A percentile compares a stretch with the other conserved stretches of the same genome.
Conservation (phyloP, 1,139 yeast species). For the Ogataea hybrid region DNA sequence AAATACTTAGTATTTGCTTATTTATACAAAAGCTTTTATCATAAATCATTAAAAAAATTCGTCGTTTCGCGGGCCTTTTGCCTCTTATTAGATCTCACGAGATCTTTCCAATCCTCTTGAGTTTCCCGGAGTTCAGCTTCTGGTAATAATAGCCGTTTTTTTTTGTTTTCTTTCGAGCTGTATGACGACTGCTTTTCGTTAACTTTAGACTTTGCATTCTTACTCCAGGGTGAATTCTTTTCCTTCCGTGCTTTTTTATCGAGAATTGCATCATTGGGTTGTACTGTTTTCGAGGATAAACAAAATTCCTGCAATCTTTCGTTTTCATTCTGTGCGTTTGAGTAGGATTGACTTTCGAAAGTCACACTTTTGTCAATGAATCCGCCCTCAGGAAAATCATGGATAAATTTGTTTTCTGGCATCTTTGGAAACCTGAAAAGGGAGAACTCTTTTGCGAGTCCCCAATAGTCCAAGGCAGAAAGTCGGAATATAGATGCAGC, state of each 20-base stretch:
- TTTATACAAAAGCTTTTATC: not conserved
- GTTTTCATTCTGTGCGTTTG: slow-evolving; percentile 62
- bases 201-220: slow-evolving; percentile 54
- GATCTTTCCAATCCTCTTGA: slow-evolving; percentile 84
- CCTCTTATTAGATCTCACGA: slow-evolving; percentile 61
- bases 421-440: too few relatives aligned
- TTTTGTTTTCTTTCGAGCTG: slow-evolving; percentile 36
- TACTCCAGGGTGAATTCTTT: slow-evolving; percentile 82
- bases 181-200: too few relatives aligned
- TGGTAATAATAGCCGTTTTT: slow-evolving; percentile 5
- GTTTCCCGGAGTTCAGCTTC: slow-evolving; percentile 48
- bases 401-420: too few relatives aligned
- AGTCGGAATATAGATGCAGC: slow-evolving; percentile 87
- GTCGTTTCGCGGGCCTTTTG: slow-evolving; percentile 35
- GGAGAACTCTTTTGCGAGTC: slow-evolving; percentile 66
- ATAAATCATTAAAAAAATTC: slow-evolving; percentile 10
- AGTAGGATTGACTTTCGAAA: slow-evolving; percentile 65
- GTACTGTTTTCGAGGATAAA: too few relatives aligned
- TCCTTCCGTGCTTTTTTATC: slow-evolving; percentile 32
- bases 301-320: slow-evolving; percentile 57
- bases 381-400: slow-evolving; percentile 65
- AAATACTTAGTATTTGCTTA: too few relatives aligned
- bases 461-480: slow-evolving; percentile 66
- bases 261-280: slow-evolving; percentile 22
- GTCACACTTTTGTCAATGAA: slow-evolving; percentile 65